phyloP scores from a whole-genome alignment of 805 yeast genomes.

The Candida suzukii region DNA sequence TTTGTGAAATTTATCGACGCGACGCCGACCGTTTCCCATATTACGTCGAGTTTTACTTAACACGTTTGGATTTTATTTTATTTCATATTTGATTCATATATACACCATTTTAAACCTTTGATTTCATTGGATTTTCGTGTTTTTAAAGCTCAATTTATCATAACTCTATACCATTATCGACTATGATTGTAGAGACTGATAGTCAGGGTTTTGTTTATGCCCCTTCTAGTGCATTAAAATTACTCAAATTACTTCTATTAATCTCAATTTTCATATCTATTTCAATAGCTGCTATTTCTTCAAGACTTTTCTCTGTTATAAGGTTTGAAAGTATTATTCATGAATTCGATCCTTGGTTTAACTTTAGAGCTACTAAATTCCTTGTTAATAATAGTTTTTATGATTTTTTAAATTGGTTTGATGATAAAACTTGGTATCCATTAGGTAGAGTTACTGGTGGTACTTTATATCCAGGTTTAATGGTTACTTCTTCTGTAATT shows the following conservation, averaged over 20 bases:
- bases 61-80: too few relatives aligned
- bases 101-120: too few relatives aligned
- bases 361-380: conserved; percentile 92
- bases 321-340: conserved; percentile 95
- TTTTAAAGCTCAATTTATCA: too few relatives aligned
- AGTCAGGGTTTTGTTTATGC: conserved; percentile 20
- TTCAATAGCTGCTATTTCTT: conserved; percentile 87
- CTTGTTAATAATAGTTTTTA: conserved; percentile 77
- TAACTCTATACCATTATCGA: background rate
- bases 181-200: conserved; percentile 12
- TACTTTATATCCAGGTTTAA: conserved; percentile 93
- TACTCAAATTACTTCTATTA: conserved; percentile 40
- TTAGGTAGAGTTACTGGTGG: conserved; percentile 99
- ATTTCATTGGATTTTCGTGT: too few relatives aligned
- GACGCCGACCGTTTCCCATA: too few relatives aligned
- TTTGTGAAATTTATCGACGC: too few relatives aligned
- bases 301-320: conserved; percentile 92
- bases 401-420: conserved; percentile 96
- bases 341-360: conserved; percentile 97
- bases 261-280: conserved; percentile 65
- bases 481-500: conserved; percentile 94
- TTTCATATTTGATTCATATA: too few relatives aligned
- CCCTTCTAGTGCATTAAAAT: conserved; percentile 12
- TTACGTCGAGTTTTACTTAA: too few relatives aligned
- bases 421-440: conserved; percentile 98